Evolutionary conservation across 805 yeast genomes (phyloP).

Genomic region (Pichia scutulata): DNA sequence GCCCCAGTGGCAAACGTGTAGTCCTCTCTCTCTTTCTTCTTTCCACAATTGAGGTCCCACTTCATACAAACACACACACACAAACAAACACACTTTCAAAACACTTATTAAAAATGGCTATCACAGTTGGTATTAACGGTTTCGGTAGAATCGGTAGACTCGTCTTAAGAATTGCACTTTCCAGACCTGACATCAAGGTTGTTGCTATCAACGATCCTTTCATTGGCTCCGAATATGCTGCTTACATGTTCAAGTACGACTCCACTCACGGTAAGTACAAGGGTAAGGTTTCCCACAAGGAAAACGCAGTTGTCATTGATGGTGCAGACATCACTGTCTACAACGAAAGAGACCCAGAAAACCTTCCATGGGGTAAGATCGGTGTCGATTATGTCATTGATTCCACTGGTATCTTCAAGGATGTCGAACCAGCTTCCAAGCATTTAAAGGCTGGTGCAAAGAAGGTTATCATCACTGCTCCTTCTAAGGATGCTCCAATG

Average conservation of each 20-base stretch:
- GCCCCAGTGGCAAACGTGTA: background rate
- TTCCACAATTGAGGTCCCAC: background rate
- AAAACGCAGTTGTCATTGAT: conserved; percentile 54
- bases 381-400: conserved; percentile 86
- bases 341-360: conserved; percentile 80
- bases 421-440: conserved; percentile 68
- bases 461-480: conserved; percentile 92
- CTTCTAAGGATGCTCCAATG: conserved; percentile 92
- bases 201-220: conserved; percentile 90
- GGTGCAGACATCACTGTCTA: conserved; percentile 59
- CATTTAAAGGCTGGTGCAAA: conserved; percentile 90
- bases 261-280: conserved; percentile 83
- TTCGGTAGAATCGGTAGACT: conserved; percentile 93
- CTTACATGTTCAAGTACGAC: conserved; percentile 93
- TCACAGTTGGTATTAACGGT: conserved; percentile 85
- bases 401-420: conserved; percentile 93
- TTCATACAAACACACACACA: conserved; percentile 4
- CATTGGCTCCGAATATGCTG: conserved; percentile 84
- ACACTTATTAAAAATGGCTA: conserved; percentile 39
- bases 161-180: conserved; percentile 74
- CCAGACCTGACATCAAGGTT: conserved; percentile 67
- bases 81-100: background rate
- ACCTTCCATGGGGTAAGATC: conserved; percentile 79
- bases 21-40: background rate
- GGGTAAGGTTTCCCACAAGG: conserved; percentile 62